Base-by-base conservation (phyloP, 2,329 filamentous ascomycete species). In the Zasmidium cellare region DNA sequence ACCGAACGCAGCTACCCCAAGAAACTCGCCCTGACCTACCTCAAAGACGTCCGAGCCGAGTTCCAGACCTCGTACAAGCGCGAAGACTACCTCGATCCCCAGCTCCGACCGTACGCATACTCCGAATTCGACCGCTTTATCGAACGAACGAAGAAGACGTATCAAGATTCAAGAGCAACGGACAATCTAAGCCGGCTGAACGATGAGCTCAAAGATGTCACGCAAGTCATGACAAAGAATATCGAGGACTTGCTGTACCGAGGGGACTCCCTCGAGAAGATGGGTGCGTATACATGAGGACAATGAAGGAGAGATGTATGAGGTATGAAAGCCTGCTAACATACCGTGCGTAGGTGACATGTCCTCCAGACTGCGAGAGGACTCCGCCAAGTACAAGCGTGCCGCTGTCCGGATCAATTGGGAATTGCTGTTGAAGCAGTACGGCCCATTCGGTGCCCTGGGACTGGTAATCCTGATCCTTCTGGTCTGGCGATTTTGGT, bases 211-310 rank as follows among this genome's bases (percentile, higher is more conserved):
- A 89, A 92, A 74, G 94, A 97, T 76, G 96, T 99, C 55, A 97
- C 94, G 1, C 92, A 97, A 79, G 92, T 99, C 72, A 99, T 99
- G 96, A 97, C 92, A 56, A 97, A 97, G 85, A 99, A 99, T 76
- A 97, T 99, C 67, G 94, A 99, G 81, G 94, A 99, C 75, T 79
- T 99, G 71, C 80, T 99, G 53, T 99, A 99, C 74, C 83, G 96
- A 61, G 94, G 94, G 24, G 94, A 99, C 74, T 94, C 88, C 69
- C 78, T 99, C 66, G 94, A 99, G 78, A 85, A 92, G 70, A 99
- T 99, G 94, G 93, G 94, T 61, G 41, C 54, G 62, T 51, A 35
- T 20, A 93, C 79, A 89, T 97, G 72, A 96, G 90, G 69, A 58
- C 46, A 46, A 47, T 25, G 46, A 38, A 52, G 20, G 38, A 51